Base-by-base conservation (phyloP, 2,329 filamentous ascomycete genomes). In the Pyrenochaeta sp. region DNA sequence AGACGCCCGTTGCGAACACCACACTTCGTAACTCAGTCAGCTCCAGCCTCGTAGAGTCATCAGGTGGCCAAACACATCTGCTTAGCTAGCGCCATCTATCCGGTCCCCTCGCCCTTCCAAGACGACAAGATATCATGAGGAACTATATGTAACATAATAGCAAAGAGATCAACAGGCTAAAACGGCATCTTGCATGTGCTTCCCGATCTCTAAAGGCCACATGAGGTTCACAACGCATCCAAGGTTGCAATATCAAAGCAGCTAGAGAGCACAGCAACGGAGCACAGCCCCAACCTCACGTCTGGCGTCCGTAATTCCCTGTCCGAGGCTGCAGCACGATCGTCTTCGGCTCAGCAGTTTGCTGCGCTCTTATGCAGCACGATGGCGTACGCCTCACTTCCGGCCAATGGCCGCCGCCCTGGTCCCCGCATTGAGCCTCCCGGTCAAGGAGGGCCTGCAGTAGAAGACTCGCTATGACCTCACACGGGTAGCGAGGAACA, bases 381-480 rank as follows among this genome's bases (percentile, higher is more conserved):
- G 34, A 35, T 40, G 39, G n/a, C 51, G 39, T 41, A 43, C 49
- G 45, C 23, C 31, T 51, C 34, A 17, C 23, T 23, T 37, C 23
- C 43, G 34, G 20, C 61, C 61, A 64, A 61, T 60, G 53, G 53
- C 34, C 32, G 32, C 28, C 35, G 38, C 35, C 22, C 41, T 48
- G 43, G 43, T 39, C 51, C 50, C 57, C 56, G 41, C 45, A 55
- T 55, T 32, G 37, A 42, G 44, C 35, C 28, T 51, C 52, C 55
- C 60, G 61, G 60, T 63, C 60, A 62, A 51, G 47, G 36, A 48
- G 44, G 48, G 48, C 55, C 54, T 61, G 59, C 60, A 57, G 47
- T 42, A 42, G 50, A 42, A 14, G 41, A 53, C 46, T 27, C n/a
- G 48, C 51, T 53, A 60, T 63, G 58, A 61, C 61, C 60, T 60